Evolutionary conservation across 371 early-diverging fungal species (phyloP).

Genomic region (Mucor mucedo): DNA sequence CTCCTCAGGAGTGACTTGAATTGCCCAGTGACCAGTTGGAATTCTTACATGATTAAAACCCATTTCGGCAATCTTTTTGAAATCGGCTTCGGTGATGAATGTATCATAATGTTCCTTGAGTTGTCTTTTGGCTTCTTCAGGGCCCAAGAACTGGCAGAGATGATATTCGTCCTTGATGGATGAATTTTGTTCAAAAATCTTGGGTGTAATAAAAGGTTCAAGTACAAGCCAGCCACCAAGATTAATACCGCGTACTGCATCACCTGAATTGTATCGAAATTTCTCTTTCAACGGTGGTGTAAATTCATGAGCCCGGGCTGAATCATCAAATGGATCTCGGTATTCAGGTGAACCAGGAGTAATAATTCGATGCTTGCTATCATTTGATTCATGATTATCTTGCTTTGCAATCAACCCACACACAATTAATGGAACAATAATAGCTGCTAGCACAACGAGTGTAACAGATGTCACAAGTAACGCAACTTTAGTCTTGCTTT

Average conservation of each 20-base stretch:
- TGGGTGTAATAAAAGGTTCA: slow-evolving; percentile 78
- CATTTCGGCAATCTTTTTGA: slow-evolving; percentile 61
- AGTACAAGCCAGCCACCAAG: slow-evolving; percentile 77
- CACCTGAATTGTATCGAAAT: slow-evolving; percentile 58
- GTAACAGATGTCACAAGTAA: slow-evolving; percentile 9
- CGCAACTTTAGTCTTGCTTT: slow-evolving; percentile 6
- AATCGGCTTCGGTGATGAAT: slow-evolving; percentile 75
- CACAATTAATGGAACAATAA: slow-evolving; percentile 10
- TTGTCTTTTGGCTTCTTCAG: slow-evolving; percentile 53
- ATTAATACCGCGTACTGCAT: slow-evolving; percentile 73
- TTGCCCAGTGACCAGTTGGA: slow-evolving; percentile 79
- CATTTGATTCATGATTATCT: background rate
- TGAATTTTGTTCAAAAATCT: slow-evolving; percentile 62
- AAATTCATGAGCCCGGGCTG: slow-evolving; percentile 35
- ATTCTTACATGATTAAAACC: slow-evolving; percentile 80
- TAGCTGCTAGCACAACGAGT: slow-evolving; percentile 7
- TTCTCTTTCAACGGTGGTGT: slow-evolving; percentile 55
- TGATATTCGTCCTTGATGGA: slow-evolving; percentile 69
- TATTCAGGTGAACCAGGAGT: slow-evolving; percentile 12
- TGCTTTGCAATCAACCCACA: slow-evolving; percentile 9
- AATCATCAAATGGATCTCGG: slow-evolving; percentile 41
- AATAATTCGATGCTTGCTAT: slow-evolving; percentile 1
- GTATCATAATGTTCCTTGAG: slow-evolving; percentile 66
- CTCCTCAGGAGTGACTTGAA: slow-evolving; percentile 42
- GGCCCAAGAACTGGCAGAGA: slow-evolving; percentile 63